phyloP scores from a whole-genome alignment of 208 protist genomes.

The Dictyostelium gargantuum region DNA sequence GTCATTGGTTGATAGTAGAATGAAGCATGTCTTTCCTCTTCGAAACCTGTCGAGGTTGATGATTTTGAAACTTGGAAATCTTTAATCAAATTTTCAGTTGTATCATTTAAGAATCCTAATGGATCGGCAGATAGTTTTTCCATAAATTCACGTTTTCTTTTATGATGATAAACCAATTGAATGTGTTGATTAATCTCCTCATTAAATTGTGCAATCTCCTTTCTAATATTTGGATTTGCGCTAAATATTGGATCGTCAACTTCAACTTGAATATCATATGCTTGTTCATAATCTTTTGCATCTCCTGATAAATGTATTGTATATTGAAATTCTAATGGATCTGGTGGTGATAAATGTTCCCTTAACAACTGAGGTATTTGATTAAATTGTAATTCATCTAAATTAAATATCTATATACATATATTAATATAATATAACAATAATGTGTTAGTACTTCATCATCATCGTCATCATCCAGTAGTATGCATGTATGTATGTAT shows the following conservation, averaged over 20 bases:
- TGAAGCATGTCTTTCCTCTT: slow-evolving; percentile 47
- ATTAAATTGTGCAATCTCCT: slow-evolving; percentile 1
- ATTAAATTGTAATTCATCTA: slow-evolving; percentile 57
- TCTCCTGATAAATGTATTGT: slow-evolving; percentile 25
- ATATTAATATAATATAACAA: background rate
- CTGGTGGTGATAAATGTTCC: slow-evolving; percentile 46
- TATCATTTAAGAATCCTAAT: slow-evolving; percentile 20
- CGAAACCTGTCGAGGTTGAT: slow-evolving; percentile 19
- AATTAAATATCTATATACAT: slow-evolving; percentile 24
- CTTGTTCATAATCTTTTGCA: slow-evolving; percentile 55
- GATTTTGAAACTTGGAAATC: slow-evolving; percentile 45
- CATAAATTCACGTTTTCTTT: slow-evolving; percentile 48
- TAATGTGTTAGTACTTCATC: too few relatives aligned
- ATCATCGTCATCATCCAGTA: too few relatives aligned
- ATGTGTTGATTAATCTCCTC: slow-evolving; percentile 42
- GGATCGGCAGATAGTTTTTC: background rate
- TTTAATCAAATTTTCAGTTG: background rate
- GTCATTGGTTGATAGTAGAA: slow-evolving; percentile 64
- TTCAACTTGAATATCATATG: slow-evolving; percentile 56
- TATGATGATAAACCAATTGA: slow-evolving; percentile 16
- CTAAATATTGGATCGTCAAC: slow-evolving; percentile 4
- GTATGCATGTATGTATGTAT: background rate
- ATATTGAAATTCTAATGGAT: slow-evolving; percentile 62
- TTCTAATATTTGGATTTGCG: background rate
- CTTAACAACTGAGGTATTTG: slow-evolving; percentile 63